A percentile compares a stretch with the other conserved stretches of the same genome.
Conservation (phyloP, 768 basidiomycete species). For the Pisolithus orientalis region DNA sequence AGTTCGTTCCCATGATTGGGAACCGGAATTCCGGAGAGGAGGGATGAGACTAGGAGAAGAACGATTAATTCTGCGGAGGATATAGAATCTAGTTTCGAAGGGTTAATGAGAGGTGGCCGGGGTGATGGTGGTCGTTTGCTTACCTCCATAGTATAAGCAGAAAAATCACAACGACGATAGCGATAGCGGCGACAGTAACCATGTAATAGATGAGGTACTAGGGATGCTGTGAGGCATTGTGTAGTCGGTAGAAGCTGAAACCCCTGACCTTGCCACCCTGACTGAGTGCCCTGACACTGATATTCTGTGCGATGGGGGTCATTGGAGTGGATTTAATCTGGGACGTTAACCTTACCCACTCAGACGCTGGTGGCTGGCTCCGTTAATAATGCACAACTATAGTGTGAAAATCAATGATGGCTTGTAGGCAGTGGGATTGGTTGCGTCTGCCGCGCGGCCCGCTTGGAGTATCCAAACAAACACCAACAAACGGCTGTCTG, state of each 20-base stretch:
- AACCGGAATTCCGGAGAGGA: not conserved
- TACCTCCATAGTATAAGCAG: slow-evolving; percentile 18
- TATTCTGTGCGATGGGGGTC: too few relatives aligned
- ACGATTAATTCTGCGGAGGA: slow-evolving; percentile 20
- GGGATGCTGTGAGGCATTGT: not conserved
- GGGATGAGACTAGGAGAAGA: slow-evolving; percentile 16
- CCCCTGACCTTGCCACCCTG: too few relatives aligned
- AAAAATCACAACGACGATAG: slow-evolving; percentile 7
- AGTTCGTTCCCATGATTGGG: not conserved
- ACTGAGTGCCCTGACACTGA: too few relatives aligned
- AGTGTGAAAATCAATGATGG: not conserved
- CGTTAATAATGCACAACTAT: not conserved
- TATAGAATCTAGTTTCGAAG: slow-evolving; percentile 9
- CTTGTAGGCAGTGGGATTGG: not conserved
- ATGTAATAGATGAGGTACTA: slow-evolving; percentile 24
- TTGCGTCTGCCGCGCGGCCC: not conserved
- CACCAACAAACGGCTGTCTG: not conserved
- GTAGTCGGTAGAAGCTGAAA: too few relatives aligned
- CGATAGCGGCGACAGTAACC: slow-evolving; percentile 7
- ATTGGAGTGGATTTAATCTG: too few relatives aligned
- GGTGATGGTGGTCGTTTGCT: not conserved
- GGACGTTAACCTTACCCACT: too few relatives aligned
- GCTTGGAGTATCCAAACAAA: slow-evolving; percentile 3
- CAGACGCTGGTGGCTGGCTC: too few relatives aligned
- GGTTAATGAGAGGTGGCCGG: slow-evolving; percentile 2